A percentile compares a stretch with the other conserved stretches of the same genome.
phyloP scores from a whole-genome alignment of 2,329 filamentous ascomycete genomes.

The Phyllosticta citriasiana region DNA sequence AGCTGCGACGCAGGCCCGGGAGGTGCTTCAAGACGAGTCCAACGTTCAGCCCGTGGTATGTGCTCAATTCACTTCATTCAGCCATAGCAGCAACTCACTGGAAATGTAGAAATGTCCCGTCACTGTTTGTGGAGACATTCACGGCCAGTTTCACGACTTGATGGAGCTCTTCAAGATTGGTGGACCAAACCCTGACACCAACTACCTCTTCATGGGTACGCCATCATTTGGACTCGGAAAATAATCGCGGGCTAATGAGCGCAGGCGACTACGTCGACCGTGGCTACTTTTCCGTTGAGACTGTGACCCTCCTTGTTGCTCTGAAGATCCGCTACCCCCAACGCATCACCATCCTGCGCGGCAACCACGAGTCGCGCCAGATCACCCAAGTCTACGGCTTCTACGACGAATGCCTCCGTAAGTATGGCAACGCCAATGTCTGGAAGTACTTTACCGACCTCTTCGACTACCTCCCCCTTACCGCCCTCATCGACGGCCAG shows the following conservation, averaged over 20 bases:
- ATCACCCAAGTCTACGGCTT: slow-evolving; percentile 73
- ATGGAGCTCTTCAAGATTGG: slow-evolving; percentile 99
- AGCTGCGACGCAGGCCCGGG: slow-evolving; percentile 58
- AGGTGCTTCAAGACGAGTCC: slow-evolving; percentile 93
- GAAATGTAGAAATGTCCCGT: slow-evolving; percentile 73
- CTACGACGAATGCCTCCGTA: slow-evolving; percentile 67
- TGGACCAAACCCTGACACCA: slow-evolving; percentile 94
- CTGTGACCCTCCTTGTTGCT: slow-evolving; percentile 87
- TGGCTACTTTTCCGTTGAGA: slow-evolving; percentile 98
- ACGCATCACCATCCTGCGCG: slow-evolving; percentile 95
- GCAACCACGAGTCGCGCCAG: slow-evolving; percentile 72
- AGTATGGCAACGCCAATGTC: slow-evolving; percentile 67
- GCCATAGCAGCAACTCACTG: neutral
- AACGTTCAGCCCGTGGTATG: slow-evolving; percentile 97
- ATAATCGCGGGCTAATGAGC: slow-evolving; percentile 6
- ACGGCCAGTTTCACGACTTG: slow-evolving; percentile 96
- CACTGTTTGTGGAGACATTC: slow-evolving; percentile 97
- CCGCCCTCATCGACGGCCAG: slow-evolving; percentile 63
- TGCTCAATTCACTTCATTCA: slow-evolving; percentile 11
- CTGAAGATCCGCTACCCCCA: slow-evolving; percentile 97
- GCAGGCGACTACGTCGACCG: slow-evolving; percentile 95
- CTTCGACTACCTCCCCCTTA: slow-evolving; percentile 66
- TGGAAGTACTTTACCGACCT: slow-evolving; percentile 74
- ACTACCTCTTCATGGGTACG: slow-evolving; percentile 97
- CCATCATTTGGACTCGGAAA: slow-evolving; percentile 13